Evolutionary conservation across 1,139 yeast genomes (phyloP).

Genomic region (Candida mesenterica): DNA sequence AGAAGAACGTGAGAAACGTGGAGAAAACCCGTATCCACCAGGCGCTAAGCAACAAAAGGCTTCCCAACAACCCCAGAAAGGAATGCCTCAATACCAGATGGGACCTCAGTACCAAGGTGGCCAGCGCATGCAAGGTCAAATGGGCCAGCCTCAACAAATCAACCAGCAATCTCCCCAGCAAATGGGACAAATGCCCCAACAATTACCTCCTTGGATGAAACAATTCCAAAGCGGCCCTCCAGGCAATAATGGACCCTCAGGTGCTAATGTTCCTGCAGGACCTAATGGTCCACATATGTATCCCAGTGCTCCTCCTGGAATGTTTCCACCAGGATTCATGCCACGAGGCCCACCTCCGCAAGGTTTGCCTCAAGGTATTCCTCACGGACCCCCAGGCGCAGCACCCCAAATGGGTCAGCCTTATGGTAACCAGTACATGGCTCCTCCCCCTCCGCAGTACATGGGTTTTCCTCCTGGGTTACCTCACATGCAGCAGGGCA

Average conservation of each 20-base stretch:
- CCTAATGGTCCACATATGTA: slow-evolving; percentile 1
- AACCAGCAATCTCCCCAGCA: not conserved
- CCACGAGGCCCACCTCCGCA: slow-evolving; percentile 12
- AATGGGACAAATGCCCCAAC: not conserved
- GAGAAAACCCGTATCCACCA: slow-evolving; percentile 8
- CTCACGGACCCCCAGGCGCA: not conserved
- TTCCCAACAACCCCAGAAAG: slow-evolving; percentile 13
- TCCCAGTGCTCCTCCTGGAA: slow-evolving; percentile 13
- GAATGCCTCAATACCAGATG: slow-evolving; percentile 5
- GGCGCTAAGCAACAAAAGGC: slow-evolving; percentile 3
- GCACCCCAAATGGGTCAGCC: not conserved
- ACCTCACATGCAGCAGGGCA: not conserved
- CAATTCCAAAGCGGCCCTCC: slow-evolving; percentile 5
- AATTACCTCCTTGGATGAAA: slow-evolving; percentile 4
- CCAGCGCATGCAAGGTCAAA: slow-evolving; percentile 2
- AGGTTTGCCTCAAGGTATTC: slow-evolving; percentile 1
- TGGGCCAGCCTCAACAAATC: not conserved
- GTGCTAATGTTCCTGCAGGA: not conserved
- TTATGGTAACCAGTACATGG: slow-evolving; percentile 7
- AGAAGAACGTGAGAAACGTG: slow-evolving; percentile 1
- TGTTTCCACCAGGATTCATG: slow-evolving; percentile 13
- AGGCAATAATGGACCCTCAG: slow-evolving; percentile 2
- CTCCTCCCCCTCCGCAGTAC: slow-evolving; percentile 19
- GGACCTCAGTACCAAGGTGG: slow-evolving; percentile 16
- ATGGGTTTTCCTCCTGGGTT: slow-evolving; percentile 29